Evolutionary conservation across 2,329 filamentous ascomycete genomes (phyloP), one percentile per base, ranked within the genome.

Genomic region (Fusarium sp.): DNA sequence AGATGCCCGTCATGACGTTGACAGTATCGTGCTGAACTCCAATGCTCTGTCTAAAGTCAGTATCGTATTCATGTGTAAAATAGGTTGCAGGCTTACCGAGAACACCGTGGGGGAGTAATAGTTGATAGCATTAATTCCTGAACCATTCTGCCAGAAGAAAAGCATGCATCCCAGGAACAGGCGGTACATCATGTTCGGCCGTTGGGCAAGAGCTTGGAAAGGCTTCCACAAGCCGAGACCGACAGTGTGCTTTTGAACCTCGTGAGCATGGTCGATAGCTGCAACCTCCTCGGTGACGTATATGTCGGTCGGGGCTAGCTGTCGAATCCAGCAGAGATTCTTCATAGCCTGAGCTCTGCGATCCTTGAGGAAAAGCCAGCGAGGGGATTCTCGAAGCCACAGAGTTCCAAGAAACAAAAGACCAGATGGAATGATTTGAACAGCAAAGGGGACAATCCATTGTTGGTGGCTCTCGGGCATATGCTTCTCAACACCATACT

Each of bases 121-220:
- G 61, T 72, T 72, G 37, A 72, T 72, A 6, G 70, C 70, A 10
- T 72, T 72, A n/a, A 72, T 72, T 11, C 89, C 89, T 0, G 83
- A 85, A 8, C 87, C 86, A 65, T 91, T 91, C 75, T 91, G 89
- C 84, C 86, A 91, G 67, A 91, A 82, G 82, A 91, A 90, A 15
- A 92, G 81, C 72, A 88, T 85, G 26, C 86, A 85, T 51, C 88
- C 88, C 18, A 91, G 81, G 74, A 89, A 85, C 67, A 91, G 84
- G 42, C 89, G 84, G 77, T 85, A 89, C 58, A 84, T 82, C 44
- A 89, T 91, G 85, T 60, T 72, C 7, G 70, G 69, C 18, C 64
- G 57, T 12, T 66, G 41, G 4, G 44, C 58, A 4, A 72, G 60
- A 6, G 70, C 70, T 7, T 67, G 37, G 64, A 72, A 72, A 15